These are phyloP conservation scores for Trypanosomatidae sp. DNA, from an alignment of 208 protist genomes.

Conservation along the genomic window DNA sequence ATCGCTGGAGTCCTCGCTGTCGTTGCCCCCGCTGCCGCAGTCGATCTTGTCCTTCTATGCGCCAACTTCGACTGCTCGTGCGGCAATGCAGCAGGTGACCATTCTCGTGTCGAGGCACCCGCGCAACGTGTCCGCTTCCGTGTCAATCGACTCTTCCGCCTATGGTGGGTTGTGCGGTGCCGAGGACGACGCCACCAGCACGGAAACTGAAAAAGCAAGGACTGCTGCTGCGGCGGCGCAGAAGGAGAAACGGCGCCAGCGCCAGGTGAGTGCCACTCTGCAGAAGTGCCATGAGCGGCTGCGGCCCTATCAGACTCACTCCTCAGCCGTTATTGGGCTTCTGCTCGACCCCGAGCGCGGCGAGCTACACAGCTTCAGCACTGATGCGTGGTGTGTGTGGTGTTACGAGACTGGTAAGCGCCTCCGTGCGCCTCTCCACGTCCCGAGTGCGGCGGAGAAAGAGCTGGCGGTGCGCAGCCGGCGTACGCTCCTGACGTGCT, in stretches of 20 bases:
- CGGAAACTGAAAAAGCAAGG: neutral
- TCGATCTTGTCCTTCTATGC: neutral
- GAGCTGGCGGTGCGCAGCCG: constrained; percentile 46
- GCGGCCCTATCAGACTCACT: constrained; percentile 41
- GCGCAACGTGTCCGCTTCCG: neutral
- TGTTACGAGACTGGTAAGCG: constrained; percentile 43
- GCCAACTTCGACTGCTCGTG: neutral
- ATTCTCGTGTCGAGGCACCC: neutral
- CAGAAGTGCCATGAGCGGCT: constrained; percentile 33
- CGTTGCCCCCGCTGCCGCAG: neutral
- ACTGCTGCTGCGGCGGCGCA: constrained; percentile 10
- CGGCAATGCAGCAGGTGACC: neutral
- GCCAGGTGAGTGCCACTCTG: constrained; percentile 7
- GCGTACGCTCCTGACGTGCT: constrained; percentile 37
- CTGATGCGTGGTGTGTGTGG: constrained; percentile 67
- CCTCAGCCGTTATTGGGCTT: constrained; percentile 41
- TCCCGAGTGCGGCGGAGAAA: constrained; percentile 33
- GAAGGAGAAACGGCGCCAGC: constrained; percentile 9
- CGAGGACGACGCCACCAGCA: neutral
- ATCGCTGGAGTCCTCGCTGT: constrained; percentile 8
- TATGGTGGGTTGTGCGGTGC: neutral
- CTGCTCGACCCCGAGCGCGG: constrained; percentile 27
- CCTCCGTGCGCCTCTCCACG: constrained; percentile 38
- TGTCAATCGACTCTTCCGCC: neutral
- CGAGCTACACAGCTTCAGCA: constrained; percentile 73